Evolutionary conservation across 306 rosid genomes (phyloP).

Genomic region (Quillaja saponaria): DNA sequence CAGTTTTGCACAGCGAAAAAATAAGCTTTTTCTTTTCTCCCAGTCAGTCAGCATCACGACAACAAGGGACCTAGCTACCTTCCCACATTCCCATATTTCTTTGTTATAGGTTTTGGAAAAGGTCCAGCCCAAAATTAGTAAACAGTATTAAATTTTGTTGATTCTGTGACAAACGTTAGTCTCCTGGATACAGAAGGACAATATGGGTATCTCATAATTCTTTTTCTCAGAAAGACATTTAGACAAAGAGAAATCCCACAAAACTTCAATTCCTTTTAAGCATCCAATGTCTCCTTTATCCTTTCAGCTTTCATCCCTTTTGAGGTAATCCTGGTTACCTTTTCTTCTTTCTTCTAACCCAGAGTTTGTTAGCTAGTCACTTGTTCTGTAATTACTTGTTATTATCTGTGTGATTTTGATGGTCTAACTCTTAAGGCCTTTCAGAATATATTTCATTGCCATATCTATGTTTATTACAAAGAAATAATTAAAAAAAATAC

Average conservation of each 20-base stretch:
- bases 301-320: conserved; percentile 82
- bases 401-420: conserved; percentile 26
- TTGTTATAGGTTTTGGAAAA: conserved; percentile 55
- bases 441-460: neutral
- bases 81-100: conserved; percentile 40
- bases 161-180: conserved; percentile 94
- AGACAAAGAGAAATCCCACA: conserved; percentile 82
- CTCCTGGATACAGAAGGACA: conserved; percentile 68
- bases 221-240: conserved; percentile 47
- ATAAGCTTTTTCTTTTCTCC: conserved; percentile 39
- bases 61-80: conserved; percentile 56
- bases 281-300: conserved; percentile 82
- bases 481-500: neutral
- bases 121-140: conserved; percentile 46
- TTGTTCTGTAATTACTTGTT: conserved; percentile 40
- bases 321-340: conserved; percentile 52
- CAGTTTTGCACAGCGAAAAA: conserved; percentile 27
- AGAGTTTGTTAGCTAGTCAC: conserved; percentile 40
- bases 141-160: conserved; percentile 43
- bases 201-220: conserved; percentile 58
- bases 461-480: neutral
- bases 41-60: conserved; percentile 53
- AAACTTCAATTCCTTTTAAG: conserved; percentile 66
- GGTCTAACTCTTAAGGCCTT: conserved; percentile 1
- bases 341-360: conserved; percentile 35